Conservation (phyloP, 2,329 filamentous ascomycete genomes). For the Venturia pyrina region DNA sequence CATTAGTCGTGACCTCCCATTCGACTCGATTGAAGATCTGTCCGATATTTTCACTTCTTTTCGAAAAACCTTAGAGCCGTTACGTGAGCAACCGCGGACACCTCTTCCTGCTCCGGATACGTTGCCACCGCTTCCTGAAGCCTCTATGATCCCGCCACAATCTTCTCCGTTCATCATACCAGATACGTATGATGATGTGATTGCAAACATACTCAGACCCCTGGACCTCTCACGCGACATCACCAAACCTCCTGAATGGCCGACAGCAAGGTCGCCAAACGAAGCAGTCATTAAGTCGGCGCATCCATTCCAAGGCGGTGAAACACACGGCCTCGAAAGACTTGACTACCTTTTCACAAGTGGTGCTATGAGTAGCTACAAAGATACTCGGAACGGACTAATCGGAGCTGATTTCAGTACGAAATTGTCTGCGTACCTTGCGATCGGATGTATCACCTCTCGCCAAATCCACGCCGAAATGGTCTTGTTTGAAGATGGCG, state of each 20-base stretch:
- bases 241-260: conserved; percentile 41
- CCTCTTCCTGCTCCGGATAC: conserved; percentile 43
- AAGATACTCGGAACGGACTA: conserved; percentile 61
- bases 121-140: conserved; percentile 49
- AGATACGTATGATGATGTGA: conserved; percentile 41
- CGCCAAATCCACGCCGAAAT: conserved; percentile 63
- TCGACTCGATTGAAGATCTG: conserved; percentile 47
- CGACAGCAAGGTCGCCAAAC: conserved; percentile 19
- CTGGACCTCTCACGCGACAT: conserved; percentile 40
- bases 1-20: conserved; percentile 54
- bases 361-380: conserved; percentile 54
- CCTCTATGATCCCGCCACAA: conserved; percentile 45
- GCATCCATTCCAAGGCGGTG: conserved; percentile 61
- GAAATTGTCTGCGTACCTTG: conserved; percentile 64
- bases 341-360: conserved; percentile 50
- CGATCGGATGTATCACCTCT: conserved; percentile 62
- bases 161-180: conserved; percentile 54
- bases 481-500: conserved; percentile 58
- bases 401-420: conserved; percentile 63
- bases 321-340: conserved; percentile 48
- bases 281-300: conserved; percentile 35
- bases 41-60: conserved; percentile 70
- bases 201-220: conserved; percentile 47
- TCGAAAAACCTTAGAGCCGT: conserved; percentile 61
- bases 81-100: conserved; percentile 53